Evolutionary conservation across 805 yeast species (phyloP).

Genomic region (Cephaloascus fragrans): DNA sequence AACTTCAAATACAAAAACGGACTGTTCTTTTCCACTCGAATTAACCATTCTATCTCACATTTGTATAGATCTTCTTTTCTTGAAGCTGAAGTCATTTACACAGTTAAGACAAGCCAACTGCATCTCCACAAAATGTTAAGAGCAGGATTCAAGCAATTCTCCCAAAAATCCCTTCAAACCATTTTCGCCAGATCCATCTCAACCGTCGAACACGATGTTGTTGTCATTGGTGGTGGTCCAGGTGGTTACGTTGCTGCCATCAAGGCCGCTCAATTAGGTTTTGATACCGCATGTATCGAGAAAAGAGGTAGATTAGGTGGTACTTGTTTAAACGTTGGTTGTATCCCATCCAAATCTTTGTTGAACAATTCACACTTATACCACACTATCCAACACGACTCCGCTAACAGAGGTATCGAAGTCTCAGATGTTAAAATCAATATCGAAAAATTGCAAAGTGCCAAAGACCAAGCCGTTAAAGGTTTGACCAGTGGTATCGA

Average conservation of each 20-base stretch:
- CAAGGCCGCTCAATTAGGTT: conserved; percentile 94
- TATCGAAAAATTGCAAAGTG: conserved; percentile 72
- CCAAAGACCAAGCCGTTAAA: conserved; percentile 84
- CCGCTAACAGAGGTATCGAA: conserved; percentile 84
- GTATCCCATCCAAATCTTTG: conserved; percentile 96
- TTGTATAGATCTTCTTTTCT: not conserved
- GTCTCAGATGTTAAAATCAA: conserved; percentile 69
- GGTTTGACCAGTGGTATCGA: conserved; percentile 93
- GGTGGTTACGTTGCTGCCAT: conserved; percentile 99
- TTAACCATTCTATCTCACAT: not conserved
- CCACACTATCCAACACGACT: conserved; percentile 82
- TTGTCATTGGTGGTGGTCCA: conserved; percentile 98
- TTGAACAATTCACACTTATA: conserved; percentile 89
- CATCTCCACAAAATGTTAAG: not conserved
- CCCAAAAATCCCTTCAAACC: not conserved
- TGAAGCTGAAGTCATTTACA: no score
- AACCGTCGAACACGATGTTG: conserved; percentile 71
- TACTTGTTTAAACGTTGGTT: conserved; percentile 96
- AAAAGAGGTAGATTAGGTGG: conserved; percentile 97
- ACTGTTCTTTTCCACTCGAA: not conserved
- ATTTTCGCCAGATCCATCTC: conserved; percentile 10
- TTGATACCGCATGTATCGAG: conserved; percentile 92
- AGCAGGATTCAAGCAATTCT: not conserved
- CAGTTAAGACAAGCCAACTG: no score
- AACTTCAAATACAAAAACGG: no score